phyloP scores from a whole-genome alignment of 169 alveolate species.

The Cryptosporidium parvum region DNA sequence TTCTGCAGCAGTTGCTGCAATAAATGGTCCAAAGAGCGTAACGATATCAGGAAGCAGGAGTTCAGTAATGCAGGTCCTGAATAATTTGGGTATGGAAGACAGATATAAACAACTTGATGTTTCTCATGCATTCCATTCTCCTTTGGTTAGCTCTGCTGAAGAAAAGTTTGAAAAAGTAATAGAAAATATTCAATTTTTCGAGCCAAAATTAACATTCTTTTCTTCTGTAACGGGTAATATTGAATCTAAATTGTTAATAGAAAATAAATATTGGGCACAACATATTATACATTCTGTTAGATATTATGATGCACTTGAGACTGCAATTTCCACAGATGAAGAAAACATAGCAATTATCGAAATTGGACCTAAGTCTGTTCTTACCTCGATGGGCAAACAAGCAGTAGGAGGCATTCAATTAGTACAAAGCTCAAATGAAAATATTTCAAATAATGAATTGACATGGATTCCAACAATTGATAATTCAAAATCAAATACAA shows the following conservation, averaged over 20 bases:
- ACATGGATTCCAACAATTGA: not conserved
- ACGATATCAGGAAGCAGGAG: slow-evolving; percentile 22
- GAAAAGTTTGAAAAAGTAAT: slow-evolving; percentile 11
- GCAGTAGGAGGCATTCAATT: slow-evolving; percentile 7
- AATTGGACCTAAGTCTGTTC: slow-evolving; percentile 52
- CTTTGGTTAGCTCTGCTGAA: not conserved
- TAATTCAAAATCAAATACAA: too few species aligned
- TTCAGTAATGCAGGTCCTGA: not conserved
- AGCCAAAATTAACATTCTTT: not conserved
- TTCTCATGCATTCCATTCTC: slow-evolving; percentile 52
- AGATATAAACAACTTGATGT: slow-evolving; percentile 34
- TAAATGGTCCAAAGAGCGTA: slow-evolving; percentile 61
- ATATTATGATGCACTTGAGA: slow-evolving; percentile 26
- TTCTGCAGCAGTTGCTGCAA: slow-evolving; percentile 37
- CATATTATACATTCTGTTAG: slow-evolving; percentile 54
- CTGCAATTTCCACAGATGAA: not conserved
- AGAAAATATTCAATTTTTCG: slow-evolving; percentile 22
- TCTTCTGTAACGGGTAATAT: too few species aligned
- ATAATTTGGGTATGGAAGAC: slow-evolving; percentile 3
- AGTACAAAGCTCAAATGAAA: slow-evolving; percentile 11
- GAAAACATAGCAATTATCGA: slow-evolving; percentile 7
- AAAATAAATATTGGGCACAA: slow-evolving; percentile 49
- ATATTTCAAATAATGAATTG: slow-evolving; percentile 4
- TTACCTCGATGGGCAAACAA: slow-evolving; percentile 18
- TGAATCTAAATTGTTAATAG: too few species aligned